These are phyloP conservation scores for Coemansia sp. DNA, from an alignment of 192 early-diverging fungal species.

Conservation along the genomic window DNA sequence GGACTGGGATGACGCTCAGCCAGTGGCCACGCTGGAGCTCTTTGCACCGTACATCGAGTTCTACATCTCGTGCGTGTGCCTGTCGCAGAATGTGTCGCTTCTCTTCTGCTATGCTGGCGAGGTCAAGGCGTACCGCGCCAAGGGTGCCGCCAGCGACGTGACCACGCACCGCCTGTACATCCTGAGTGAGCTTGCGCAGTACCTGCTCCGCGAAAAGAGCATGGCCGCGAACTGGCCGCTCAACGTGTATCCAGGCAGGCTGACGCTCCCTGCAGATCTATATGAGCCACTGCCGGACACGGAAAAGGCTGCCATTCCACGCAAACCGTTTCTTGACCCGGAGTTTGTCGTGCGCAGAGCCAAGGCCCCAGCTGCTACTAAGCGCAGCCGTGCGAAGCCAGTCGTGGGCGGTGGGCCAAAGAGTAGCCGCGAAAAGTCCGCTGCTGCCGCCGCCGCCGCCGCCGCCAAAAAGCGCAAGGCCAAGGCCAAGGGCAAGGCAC, in stretches of 20 bases:
- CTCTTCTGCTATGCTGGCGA: slow-evolving; percentile 71
- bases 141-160: slow-evolving; percentile 2
- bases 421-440: background rate
- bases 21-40: slow-evolving; percentile 28
- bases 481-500: slow-evolving; percentile 26
- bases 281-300: slow-evolving; percentile 49
- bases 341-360: slow-evolving; percentile 34
- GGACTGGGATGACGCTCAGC: slow-evolving; percentile 64
- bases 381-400: slow-evolving; percentile 18
- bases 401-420: background rate
- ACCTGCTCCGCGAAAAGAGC: slow-evolving; percentile 74
- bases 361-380: slow-evolving; percentile 19
- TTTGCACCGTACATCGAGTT: slow-evolving; percentile 82
- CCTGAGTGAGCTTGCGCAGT: slow-evolving; percentile 78
- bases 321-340: slow-evolving; percentile 23
- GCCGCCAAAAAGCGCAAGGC: background rate
- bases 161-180: slow-evolving; percentile 68
- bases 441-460: background rate
- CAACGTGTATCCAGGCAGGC: slow-evolving; percentile 69
- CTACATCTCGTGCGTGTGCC: slow-evolving; percentile 74
- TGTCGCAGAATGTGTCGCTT: slow-evolving; percentile 77
- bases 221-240: slow-evolving; percentile 75
- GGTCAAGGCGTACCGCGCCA: slow-evolving; percentile 69
- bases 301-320: slow-evolving; percentile 9
- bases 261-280: slow-evolving; percentile 64